Base-by-base conservation (phyloP, 345 rosid species). In the Excoecaria cochinchinensis region DNA sequence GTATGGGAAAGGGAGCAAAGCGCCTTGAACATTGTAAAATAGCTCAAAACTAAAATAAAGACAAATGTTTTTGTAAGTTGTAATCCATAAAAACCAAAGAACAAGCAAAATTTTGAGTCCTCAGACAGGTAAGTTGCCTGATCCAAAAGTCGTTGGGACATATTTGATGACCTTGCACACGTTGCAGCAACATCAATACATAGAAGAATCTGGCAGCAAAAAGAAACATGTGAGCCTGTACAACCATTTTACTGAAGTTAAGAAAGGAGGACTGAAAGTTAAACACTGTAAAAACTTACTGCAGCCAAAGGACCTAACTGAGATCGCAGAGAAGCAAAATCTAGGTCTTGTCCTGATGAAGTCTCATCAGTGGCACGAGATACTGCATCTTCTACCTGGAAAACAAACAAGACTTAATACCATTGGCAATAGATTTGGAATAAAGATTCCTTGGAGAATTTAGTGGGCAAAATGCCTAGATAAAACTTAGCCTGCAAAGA, bases 151-250 rank as follows among this genome's bases (percentile, higher is more conserved):
- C 86, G 95, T 77, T 81, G 85, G 76, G 93, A 92, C 89, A 88
- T 89, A 76, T 79, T 76, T 83, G 89, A 83, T 38, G 94, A 88
- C 84, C 80, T 91, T 61, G 99, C 98, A 77, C 93, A 91, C 81
- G 95, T 88, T 67, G 93, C 86, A 84, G 99, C 98, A 68, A 90
- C 93, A 82, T 95, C 99, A 61, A 95, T 88, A 75, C 95, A 95
- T 50, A 95, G 91, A 86, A 92, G 92, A 84, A 89, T 80, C 99
- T 95, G 86, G 76, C 77, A 91, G 67, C 72, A 85, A 40, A 81
- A n/a, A 64, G 71, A 72, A 46, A 80, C 46, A 74, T 72, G 75
- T 76, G 76, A 81, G 70, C 68, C 71, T 62, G 58, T 60, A 55
- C n/a, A 66, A 70, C 65, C 36, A 72, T 39, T 70, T 76, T 44